Evolutionary conservation across 257 asterid genomes (phyloP), one percentile per base, ranked within the genome.

Genomic region (Nicotiana obtusifolia): DNA sequence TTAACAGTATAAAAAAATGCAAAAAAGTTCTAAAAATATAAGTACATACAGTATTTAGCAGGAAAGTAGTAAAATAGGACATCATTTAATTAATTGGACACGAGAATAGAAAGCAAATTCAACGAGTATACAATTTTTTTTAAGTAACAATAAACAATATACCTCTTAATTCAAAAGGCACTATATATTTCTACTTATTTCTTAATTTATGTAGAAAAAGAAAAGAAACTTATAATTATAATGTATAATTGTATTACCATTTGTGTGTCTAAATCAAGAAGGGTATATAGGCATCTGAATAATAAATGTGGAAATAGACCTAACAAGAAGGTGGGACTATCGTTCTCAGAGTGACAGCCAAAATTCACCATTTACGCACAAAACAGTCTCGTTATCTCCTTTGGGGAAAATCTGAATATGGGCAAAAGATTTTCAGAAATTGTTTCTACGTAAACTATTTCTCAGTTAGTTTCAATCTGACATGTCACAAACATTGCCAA

Each of bases 271-370:
- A 75, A 69, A 85, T 56, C 3, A 49, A 57, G 76, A 77, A 37
- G 85, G 35, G 82, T 83, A 56, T 85, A 84, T 78, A 78, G 81
- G 83, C 90, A 85, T 89, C 90, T 86, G 89, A 87, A 59, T 82
- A 86, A 85, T 86, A 84, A 90, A 87, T 90, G 89, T 83, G 15
- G 13, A 86, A 82, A 92, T 87, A 89, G 91, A 86, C 92, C 91
- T 78, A 79, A 90, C 90, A 81, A 56, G 33, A 56, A 19, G 83
- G 84, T 68, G 49, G 64, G 69, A 84, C 88, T 86, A 81, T 87
- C 90, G 57, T 83, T 90, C 91, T 87, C 86, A 82, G 86, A 80
- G 59, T 82, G 93, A 86, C 91, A 85, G 85, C 89, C 87, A 83
- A 83, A 68, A 84, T 87, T 82, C 88, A 82, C 83, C 86, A 84